These are phyloP conservation scores for Cruciata laevipes DNA, from an alignment of 257 asterid genomes.

Conservation along the genomic window DNA sequence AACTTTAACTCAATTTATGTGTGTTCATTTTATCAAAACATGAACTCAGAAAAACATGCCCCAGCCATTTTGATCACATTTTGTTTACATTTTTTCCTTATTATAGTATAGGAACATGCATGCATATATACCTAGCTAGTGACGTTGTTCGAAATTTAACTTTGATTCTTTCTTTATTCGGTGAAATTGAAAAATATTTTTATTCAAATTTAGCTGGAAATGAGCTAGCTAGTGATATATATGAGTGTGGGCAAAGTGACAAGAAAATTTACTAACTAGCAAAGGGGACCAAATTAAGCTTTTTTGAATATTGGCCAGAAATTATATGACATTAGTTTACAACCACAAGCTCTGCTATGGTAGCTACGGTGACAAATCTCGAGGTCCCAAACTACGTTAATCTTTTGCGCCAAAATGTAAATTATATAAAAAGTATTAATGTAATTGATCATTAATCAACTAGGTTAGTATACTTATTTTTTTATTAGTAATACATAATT, in stretches of 20 bases:
- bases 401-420: neutral
- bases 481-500: no score
- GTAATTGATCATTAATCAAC: no score
- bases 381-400: neutral
- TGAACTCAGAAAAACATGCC: no score
- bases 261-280: neutral
- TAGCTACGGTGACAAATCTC: neutral
- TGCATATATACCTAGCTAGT: neutral
- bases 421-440: no score
- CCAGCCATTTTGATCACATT: no score
- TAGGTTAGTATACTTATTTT: no score
- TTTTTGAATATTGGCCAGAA: neutral
- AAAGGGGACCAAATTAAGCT: constrained; percentile 2
- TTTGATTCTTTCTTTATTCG: no score
- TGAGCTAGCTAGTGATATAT: neutral
- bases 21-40: no score
- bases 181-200: no score
- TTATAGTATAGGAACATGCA: neutral
- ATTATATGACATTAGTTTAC: neutral
- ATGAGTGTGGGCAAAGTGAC: neutral
- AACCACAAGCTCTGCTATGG: neutral
- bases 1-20: no score
- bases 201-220: neutral
- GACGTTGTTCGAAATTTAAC: no score
- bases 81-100: neutral